Base-by-base conservation (phyloP, 352 stramenopile species). In the Pythium sukuiense region DNA sequence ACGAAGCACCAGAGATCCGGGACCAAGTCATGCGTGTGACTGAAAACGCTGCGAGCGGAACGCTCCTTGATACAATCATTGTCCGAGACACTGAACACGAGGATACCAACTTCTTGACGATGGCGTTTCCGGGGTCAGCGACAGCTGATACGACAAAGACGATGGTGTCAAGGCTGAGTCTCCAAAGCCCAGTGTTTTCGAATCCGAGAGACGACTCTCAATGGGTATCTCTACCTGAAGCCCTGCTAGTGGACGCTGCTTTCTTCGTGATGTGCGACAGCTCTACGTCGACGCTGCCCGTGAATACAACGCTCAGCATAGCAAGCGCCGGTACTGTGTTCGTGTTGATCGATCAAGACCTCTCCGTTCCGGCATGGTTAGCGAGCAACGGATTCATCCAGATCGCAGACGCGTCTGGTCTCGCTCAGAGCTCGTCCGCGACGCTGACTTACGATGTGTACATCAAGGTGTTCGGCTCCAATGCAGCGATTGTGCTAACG, bases 1-100 rank as follows among this genome's bases (percentile, higher is more conserved):
- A 89, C 58, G 81, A 87, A 69, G 56, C 74, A 0, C 81, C 81
- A 2, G 33, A 63, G 16, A 41, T 79, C 2, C 30, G 20, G 6
- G 50, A 66, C 33, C 67, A 85, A 41, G 49, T 69, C 9, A 73
- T 77, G 49, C 74, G 60, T 4, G 30, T 87, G 0, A 18, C 52
- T 14, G 81, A 89, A 53, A 83, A 84, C 46, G 46, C 65, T n/a
- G 9, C 20, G 13, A 8, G 13, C 16, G 63, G 67, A 6, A 49
- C 33, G 11, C 11, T 60, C 2, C 37, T 77, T 0, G 71, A 63
- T 1, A 41, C 11, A 0, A 55, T 77, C 14, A 11, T 14, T 20
- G 59, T 57, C 3, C 50, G 8, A 3, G 71, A 77, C 35, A 67
- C 71, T 5, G 71, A 77, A 35, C 59, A 14, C 14, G 63, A 77